Evolutionary conservation across 805 yeast species (phyloP).

Genomic region (Kregervanrija pseudodelftensis): DNA sequence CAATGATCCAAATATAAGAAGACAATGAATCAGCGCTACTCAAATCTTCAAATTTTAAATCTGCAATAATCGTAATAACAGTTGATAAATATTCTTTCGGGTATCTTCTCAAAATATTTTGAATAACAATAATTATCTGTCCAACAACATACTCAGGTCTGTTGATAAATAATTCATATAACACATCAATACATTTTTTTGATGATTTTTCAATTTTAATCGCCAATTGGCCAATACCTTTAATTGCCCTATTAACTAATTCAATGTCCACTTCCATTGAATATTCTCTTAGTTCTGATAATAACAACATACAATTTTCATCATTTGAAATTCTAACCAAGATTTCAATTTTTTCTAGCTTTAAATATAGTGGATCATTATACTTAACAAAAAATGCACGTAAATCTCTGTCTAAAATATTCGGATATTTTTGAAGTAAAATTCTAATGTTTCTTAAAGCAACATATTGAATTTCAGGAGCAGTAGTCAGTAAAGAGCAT

Average conservation of each 20-base stretch:
- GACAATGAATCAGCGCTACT: constrained; percentile 45
- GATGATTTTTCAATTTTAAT: constrained; percentile 50
- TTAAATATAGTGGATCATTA: constrained; percentile 74
- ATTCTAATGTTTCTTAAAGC: constrained; percentile 87
- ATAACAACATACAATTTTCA: constrained; percentile 46
- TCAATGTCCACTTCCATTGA: constrained; percentile 82
- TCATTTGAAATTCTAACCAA: constrained; percentile 63
- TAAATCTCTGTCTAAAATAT: constrained; percentile 65
- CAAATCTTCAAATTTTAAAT: constrained; percentile 38
- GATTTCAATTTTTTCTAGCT: constrained; percentile 70
- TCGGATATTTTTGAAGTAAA: constrained; percentile 82
- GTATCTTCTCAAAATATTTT: constrained; percentile 60
- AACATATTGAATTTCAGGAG: constrained; percentile 93
- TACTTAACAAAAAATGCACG: constrained; percentile 87
- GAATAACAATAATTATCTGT: constrained; percentile 54
- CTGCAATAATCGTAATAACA: constrained; percentile 46
- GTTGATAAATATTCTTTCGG: constrained; percentile 46
- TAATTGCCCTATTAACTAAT: constrained; percentile 59
- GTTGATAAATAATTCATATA: constrained; percentile 51
- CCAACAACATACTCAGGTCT: constrained; percentile 57
- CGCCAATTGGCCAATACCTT: constrained; percentile 66
- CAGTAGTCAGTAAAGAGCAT: constrained; percentile 78
- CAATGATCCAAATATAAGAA: constrained; percentile 63
- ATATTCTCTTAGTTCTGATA: constrained; percentile 71
- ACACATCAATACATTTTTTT: constrained; percentile 51